Percentiles rank a stretch among this genome's conserved stretches.
Evolutionary conservation across 768 basidiomycete species (phyloP).

Genomic region (Infundibulicybe gibba): DNA sequence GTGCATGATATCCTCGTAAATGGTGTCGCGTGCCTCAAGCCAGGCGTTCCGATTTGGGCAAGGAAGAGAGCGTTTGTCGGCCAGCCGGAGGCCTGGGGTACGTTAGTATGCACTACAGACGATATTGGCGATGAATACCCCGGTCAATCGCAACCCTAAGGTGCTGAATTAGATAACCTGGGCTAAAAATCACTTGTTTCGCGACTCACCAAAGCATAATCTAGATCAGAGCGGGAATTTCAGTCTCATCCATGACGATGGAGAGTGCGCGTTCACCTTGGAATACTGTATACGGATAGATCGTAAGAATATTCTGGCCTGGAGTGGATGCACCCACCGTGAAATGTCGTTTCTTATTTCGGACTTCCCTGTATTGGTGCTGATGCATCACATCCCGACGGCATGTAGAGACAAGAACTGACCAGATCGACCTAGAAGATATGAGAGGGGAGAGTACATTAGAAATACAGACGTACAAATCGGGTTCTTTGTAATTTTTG

Average conservation of each 20-base stretch:
- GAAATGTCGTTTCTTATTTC: slow-evolving; percentile 81
- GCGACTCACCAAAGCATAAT: slow-evolving; percentile 80
- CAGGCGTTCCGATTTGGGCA: slow-evolving; percentile 71
- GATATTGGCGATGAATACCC: slow-evolving; percentile 35
- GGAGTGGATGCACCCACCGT: slow-evolving; percentile 46
- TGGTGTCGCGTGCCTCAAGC: slow-evolving; percentile 68
- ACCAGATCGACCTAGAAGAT: slow-evolving; percentile 72
- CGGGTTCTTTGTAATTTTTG: slow-evolving; percentile 65
- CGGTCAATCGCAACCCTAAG: slow-evolving; percentile 91
- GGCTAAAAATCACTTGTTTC: neutral
- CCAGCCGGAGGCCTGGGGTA: slow-evolving; percentile 69
- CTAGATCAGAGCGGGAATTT: slow-evolving; percentile 25
- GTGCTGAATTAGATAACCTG: neutral
- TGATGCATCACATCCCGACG: slow-evolving; percentile 10
- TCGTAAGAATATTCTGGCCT: too few relatives aligned
- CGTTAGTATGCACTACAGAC: neutral
- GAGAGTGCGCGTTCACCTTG: slow-evolving; percentile 51
- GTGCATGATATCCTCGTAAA: slow-evolving; percentile 93
- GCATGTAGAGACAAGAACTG: slow-evolving; percentile 22
- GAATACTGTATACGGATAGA: slow-evolving; percentile 51
- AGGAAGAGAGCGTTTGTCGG: slow-evolving; percentile 92
- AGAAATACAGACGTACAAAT: slow-evolving; percentile 56
- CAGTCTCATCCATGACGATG: too few relatives aligned
- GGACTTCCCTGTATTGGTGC: slow-evolving; percentile 70
- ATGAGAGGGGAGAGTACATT: neutral